Conservation (phyloP, 805 yeast species). For the Hanseniaspora pseudoguilliermondii region DNA sequence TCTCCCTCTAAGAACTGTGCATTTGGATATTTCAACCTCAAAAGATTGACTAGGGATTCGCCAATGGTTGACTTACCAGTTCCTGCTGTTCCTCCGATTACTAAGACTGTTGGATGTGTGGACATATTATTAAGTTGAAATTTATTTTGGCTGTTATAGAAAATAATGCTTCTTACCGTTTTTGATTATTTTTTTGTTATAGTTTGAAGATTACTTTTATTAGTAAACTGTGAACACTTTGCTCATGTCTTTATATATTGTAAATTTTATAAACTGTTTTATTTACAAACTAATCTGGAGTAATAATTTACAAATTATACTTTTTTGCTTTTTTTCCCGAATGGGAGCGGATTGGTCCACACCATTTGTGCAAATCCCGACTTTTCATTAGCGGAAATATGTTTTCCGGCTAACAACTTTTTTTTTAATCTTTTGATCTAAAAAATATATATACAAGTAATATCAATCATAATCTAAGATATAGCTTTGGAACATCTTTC, state of each 20-base stretch:
- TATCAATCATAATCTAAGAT: not conserved
- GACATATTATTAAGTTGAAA: not conserved
- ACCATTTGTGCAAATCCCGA: no score
- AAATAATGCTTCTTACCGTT: not conserved
- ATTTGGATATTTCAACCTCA: slow-evolving; percentile 23
- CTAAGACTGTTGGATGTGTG: slow-evolving; percentile 30
- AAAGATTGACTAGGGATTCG: slow-evolving; percentile 31
- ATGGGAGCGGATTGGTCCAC: no score
- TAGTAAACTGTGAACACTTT: no score
- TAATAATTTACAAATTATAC: no score
- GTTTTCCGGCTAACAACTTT: no score
- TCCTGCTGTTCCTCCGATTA: slow-evolving; percentile 93
- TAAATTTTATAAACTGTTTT: not conserved
- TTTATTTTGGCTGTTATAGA: not conserved
- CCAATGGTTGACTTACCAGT: slow-evolving; percentile 86
- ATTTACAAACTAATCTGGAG: no score
- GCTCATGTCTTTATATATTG: not conserved
- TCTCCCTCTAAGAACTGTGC: slow-evolving; percentile 79
- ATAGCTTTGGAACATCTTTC: not conserved
- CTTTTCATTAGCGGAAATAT: no score
- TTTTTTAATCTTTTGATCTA: no score
- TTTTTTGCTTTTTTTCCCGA: no score
- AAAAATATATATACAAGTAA: not conserved
- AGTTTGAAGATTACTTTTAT: no score
- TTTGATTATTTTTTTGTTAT: no score